Conservation (phyloP, 257 asterid species). For the Ilex aquifolium region DNA sequence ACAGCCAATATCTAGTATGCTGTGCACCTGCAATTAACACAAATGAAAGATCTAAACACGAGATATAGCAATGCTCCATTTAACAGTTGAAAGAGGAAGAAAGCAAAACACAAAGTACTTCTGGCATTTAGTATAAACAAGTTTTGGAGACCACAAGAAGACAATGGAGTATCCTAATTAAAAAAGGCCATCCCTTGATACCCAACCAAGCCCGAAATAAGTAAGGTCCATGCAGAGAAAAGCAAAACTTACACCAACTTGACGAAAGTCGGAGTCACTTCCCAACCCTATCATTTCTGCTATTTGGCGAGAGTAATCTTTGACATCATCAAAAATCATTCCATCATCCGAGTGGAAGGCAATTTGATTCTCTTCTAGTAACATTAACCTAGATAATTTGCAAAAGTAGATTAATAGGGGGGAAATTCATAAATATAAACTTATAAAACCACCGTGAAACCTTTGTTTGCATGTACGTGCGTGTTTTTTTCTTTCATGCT, state of each 20-base stretch:
- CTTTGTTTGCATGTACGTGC: no score
- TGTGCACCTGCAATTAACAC: slow-evolving; percentile 62
- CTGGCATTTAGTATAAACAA: no score
- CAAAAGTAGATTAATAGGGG: slow-evolving; percentile 1
- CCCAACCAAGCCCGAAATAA: background rate
- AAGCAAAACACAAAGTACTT: background rate
- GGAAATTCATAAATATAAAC: no score
- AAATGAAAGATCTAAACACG: slow-evolving; percentile 13
- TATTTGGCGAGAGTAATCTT: slow-evolving; percentile 79
- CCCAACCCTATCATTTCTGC: slow-evolving; percentile 94
- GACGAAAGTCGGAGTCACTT: slow-evolving; percentile 69
- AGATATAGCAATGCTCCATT: background rate
- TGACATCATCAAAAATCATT: slow-evolving; percentile 67
- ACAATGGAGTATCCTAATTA: no score
- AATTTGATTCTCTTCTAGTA: slow-evolving; percentile 96
- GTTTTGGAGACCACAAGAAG: no score
- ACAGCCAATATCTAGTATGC: slow-evolving; percentile 87
- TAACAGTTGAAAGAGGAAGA: background rate
- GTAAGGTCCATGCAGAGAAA: slow-evolving; percentile 2
- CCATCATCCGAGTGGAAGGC: slow-evolving; percentile 90
- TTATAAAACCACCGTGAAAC: no score
- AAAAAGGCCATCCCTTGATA: no score
- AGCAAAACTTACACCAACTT: slow-evolving; percentile 74
- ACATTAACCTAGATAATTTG: slow-evolving; percentile 68
- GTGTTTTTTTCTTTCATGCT: no score